Evolutionary conservation across 805 yeast genomes (phyloP), one percentile per base, ranked within the genome.

Genomic region (Kodamaea lidongshanica): DNA sequence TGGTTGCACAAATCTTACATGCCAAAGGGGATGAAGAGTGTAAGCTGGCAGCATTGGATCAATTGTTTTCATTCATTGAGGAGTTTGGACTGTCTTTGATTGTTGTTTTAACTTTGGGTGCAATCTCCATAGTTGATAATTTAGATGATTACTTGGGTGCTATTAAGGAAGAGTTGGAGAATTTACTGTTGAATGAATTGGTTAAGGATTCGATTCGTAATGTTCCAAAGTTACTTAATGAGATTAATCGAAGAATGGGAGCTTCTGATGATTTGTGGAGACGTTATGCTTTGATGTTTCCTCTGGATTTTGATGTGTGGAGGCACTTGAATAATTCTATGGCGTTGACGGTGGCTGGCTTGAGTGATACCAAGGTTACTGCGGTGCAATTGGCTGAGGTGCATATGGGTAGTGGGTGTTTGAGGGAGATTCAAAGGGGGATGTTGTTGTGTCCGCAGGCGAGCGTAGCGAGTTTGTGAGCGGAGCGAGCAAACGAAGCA

Each of bases 1-100:
- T 89, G 16, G 68, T 85, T 12, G 74, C 92, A 0, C 94, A 87
- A 48, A 80, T 88, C 1, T 61, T 92, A 28, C 81, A 79, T 59
- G 84, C 85, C 2, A 72, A 73, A 34, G 81, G 76, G n/a, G 71
- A 76, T 0, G 75, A 71, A n/a, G 92, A 82, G 4, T 76, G 92
- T 1, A 78, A 75, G 35, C 80, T 77, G 39, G 88, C 87, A 1
- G 95, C 96, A 0, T 48, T 83, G 27, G 95, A 87, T 44, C 95
- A 86, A 52, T 56, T 89, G 25, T 79, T 82, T 42, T 66, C 70
- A 14, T 74, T 68, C 43, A 73, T 87, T 23, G 79, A 72, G 37
- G 62, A 58, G 4, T 54, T 70, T 34, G 95, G 94, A 0, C 64
- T 82, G 1, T 74, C 87, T 3, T 56, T 85, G 26, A 46, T 74